phyloP scores from a whole-genome alignment of 805 yeast species.

The Candida maltosa region DNA sequence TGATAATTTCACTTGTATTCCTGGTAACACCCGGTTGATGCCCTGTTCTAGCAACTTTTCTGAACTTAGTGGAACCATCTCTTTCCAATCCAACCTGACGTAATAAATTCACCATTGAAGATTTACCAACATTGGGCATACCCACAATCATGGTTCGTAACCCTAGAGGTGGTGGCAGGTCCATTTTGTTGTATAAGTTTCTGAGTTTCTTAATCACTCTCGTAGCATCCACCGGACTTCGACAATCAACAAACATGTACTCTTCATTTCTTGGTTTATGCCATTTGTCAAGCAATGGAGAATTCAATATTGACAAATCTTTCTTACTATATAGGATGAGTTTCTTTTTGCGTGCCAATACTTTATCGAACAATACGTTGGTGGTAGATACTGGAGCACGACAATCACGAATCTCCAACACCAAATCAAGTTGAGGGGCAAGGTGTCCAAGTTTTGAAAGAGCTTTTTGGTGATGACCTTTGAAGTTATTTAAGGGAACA shows the following conservation, averaged over 20 bases:
- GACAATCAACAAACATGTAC: constrained; percentile 54
- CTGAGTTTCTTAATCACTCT: constrained; percentile 49
- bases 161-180: constrained; percentile 82
- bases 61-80: constrained; percentile 27
- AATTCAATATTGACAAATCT: constrained; percentile 54
- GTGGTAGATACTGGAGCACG: constrained; percentile 86
- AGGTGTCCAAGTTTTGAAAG: constrained; percentile 61
- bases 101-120: constrained; percentile 76
- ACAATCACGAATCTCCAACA: constrained; percentile 83
- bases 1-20: constrained; percentile 70
- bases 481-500: constrained; percentile 71
- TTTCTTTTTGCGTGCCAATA: constrained; percentile 52
- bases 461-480: constrained; percentile 88
- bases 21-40: constrained; percentile 89
- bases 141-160: constrained; percentile 76
- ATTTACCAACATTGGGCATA: constrained; percentile 98
- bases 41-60: constrained; percentile 81
- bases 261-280: constrained; percentile 26
- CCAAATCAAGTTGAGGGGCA: constrained; percentile 76
- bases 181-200: constrained; percentile 41
- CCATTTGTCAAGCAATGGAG: constrained; percentile 29
- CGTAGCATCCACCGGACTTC: constrained; percentile 47
- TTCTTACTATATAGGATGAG: constrained; percentile 75
- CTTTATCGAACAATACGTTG: constrained; percentile 72
- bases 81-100: constrained; percentile 41